Conservation (phyloP, 176 grass and related monocot species). For the Oryza officinalis region DNA sequence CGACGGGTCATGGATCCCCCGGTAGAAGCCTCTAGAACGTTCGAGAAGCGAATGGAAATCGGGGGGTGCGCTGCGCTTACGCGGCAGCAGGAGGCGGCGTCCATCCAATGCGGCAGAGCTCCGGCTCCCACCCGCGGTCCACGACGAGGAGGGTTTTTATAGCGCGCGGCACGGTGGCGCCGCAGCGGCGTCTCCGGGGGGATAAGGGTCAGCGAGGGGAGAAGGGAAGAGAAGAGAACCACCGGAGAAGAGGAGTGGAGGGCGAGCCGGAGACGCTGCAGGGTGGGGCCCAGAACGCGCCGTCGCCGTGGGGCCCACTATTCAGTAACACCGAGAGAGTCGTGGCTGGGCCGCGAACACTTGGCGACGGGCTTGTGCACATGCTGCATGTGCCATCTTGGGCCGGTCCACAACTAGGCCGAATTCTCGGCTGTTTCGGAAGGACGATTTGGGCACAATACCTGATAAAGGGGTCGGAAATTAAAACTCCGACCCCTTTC, state of each 20-base stretch:
- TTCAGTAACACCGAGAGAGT: background rate
- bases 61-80: slow-evolving; percentile 21
- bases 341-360: slow-evolving; percentile 21
- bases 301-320: background rate
- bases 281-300: background rate
- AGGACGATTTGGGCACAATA: too few relatives aligned
- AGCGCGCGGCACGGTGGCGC: background rate
- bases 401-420: background rate
- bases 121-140: background rate
- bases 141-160: slow-evolving; percentile 35
- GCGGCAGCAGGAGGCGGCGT: slow-evolving; percentile 68
- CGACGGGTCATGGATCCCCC: background rate
- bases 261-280: background rate
- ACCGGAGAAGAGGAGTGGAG: background rate
- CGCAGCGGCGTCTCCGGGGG: slow-evolving; percentile 35
- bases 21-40: background rate
- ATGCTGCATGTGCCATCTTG: background rate
- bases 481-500: too few relatives aligned
- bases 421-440: too few relatives aligned
- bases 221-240: slow-evolving; percentile 6
- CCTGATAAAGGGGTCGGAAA: too few relatives aligned
- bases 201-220: slow-evolving; percentile 56
- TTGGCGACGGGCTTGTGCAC: background rate
- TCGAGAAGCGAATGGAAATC: background rate
- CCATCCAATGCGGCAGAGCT: slow-evolving; percentile 48